A percentile compares a stretch with the other conserved stretches of the same genome.
phyloP scores from a whole-genome alignment of 352 stramenopile species.

The Globisporangium paddicum region DNA sequence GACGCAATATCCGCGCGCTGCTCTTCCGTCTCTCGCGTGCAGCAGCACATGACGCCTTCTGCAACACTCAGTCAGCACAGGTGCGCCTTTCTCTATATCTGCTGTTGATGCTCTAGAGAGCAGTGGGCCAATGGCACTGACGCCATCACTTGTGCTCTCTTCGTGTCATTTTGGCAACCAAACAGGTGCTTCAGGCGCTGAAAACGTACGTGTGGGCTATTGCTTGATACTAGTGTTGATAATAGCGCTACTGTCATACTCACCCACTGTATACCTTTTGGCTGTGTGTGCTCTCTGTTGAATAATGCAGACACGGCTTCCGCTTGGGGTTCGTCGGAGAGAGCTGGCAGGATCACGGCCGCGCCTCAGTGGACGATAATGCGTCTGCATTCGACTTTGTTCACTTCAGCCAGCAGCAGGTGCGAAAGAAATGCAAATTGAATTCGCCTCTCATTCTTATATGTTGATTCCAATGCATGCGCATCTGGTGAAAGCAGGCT shows the following conservation, averaged over 20 bases:
- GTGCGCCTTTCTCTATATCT: background rate
- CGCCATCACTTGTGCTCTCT: background rate
- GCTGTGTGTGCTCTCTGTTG: no score
- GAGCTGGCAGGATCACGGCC: background rate
- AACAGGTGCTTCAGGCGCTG: constrained; percentile 1
- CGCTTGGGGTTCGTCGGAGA: constrained; percentile 27
- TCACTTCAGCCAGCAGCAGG: constrained; percentile 1
- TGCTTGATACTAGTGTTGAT: background rate
- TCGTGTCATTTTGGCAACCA: background rate
- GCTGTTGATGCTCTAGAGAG: no score
- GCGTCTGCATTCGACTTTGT: constrained; percentile 2
- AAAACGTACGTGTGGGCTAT: background rate
- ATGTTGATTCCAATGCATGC: background rate
- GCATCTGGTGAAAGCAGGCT: constrained; percentile 2
- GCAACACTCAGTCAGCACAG: background rate
- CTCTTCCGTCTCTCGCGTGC: constrained; percentile 31
- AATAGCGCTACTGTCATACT: background rate
- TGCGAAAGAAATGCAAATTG: background rate
- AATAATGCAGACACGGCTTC: constrained; percentile 28
- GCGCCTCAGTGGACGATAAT: background rate
- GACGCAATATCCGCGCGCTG: constrained; percentile 48
- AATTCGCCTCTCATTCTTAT: background rate
- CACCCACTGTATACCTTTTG: no score
- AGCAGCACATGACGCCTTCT: constrained; percentile 6
- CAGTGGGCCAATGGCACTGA: background rate